Evolutionary conservation across 2,329 filamentous ascomycete species (phyloP), one percentile per base, ranked within the genome.

Genomic region (Aschersonia sp.): DNA sequence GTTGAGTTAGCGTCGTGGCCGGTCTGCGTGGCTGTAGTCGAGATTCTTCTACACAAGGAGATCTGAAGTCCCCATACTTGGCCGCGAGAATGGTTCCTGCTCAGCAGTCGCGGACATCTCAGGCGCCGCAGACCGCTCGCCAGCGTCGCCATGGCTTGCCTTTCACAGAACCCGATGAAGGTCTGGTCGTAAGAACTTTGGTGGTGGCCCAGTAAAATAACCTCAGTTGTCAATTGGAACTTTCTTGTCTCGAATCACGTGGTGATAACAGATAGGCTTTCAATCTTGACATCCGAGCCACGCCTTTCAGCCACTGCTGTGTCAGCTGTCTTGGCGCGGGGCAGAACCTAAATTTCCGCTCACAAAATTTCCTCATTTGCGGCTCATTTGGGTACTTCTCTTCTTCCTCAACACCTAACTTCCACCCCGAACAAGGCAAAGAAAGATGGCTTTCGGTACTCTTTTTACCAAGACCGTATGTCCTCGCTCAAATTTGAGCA

Each of bases 371-470:
- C 57, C 56, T 58, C 50, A 46, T 49, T 50, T 47, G 51, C 51
- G 51, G 50, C 48, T 44, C 30, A 45, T 40, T 45, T 46, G 49
- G 43, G 44, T 48, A 51, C 35, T 49, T 48, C 45, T 48, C 58
- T 55, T 44, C 55, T 53, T 51, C 54, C 46, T 47, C 31, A 20
- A 20, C 20, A 20, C 20, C 20, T 20, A 20, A 43, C 32, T 50
- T 46, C 31, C 50, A 43, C 46, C 12, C 42, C 51, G 51, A 51
- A 52, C 54, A 30, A 30, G 43, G 30, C 47, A 47, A 30, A 54
- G 67, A 74, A 87, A 78, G 69, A 94, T 94, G 85, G 78, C 86
- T 67, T 97, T 98, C 80, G 92, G 92, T 75, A 98, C 94, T 78
- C 81, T 98, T 65, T 97, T 92, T 81, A 85, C 84, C 67, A 80